Percentiles rank a stretch among this genome's conserved stretches.
phyloP scores from a whole-genome alignment of 768 basidiomycete species.

The Galerina sulciceps region DNA sequence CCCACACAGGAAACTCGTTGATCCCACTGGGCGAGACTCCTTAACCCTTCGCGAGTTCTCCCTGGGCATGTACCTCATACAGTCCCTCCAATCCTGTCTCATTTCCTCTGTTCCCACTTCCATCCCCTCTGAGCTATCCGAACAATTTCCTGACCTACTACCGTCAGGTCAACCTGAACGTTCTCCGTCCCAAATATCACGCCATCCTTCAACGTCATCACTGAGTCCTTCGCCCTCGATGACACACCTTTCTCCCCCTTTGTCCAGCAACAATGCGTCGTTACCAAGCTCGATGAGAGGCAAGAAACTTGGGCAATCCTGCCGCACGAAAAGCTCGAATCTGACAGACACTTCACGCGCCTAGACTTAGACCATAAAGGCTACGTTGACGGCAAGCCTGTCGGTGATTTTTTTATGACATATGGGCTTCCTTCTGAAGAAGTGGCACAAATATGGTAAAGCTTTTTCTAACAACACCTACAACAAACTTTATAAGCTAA shows the following conservation, averaged over 20 bases:
- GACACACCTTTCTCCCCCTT: conserved; percentile 4
- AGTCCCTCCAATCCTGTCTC: conserved; percentile 37
- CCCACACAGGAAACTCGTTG: conserved; percentile 58
- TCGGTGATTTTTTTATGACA: conserved; percentile 34
- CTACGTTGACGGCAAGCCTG: conserved; percentile 35
- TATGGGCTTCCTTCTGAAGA: conserved; percentile 37
- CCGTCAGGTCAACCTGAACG: background rate
- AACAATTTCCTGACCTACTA: conserved; percentile 31
- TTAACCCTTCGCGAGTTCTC: conserved; percentile 73
- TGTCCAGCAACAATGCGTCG: conserved; percentile 6
- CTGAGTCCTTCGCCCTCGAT: conserved; percentile 3
- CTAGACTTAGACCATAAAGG: conserved; percentile 35
- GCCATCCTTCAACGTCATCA: conserved; percentile 4
- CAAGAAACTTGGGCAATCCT: conserved; percentile 29
- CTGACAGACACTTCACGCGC: conserved; percentile 33
- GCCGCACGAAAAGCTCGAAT: conserved; percentile 29
- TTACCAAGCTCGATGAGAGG: background rate
- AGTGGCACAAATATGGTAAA: conserved; percentile 41
- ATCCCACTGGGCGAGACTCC: conserved; percentile 58
- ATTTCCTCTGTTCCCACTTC: conserved; percentile 34
- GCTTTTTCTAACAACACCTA: background rate
- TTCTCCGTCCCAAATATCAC: background rate
- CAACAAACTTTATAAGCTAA: background rate
- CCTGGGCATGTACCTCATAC: conserved; percentile 71
- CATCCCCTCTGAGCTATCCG: conserved; percentile 33